A percentile compares a stretch with the other conserved stretches of the same genome.
Evolutionary conservation across 2,329 filamentous ascomycete species (phyloP).

Genomic region (Conoideocrella luteorostrata): DNA sequence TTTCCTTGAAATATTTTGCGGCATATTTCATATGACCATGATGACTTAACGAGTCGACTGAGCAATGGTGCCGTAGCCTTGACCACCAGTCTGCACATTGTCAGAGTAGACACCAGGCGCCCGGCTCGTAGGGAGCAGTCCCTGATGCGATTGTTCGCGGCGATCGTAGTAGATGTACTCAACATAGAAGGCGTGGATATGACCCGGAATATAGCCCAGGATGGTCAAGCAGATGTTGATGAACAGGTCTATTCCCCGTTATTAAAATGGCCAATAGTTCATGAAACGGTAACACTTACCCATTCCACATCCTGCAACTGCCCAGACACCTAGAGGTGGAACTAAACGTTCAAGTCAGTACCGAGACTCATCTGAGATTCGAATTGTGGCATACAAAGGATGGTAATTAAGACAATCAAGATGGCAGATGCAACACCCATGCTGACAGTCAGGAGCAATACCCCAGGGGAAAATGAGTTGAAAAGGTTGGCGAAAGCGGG

Average conservation of each 20-base stretch:
- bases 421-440: conserved; percentile 46
- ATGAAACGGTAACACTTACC: conserved; percentile 27
- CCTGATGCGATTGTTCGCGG: conserved; percentile 54
- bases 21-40: too few species aligned
- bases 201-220: conserved; percentile 68
- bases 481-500: not conserved
- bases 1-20: too few species aligned
- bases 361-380: not conserved
- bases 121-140: conserved; percentile 43
- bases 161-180: conserved; percentile 80
- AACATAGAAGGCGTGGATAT: conserved; percentile 74
- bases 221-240: conserved; percentile 63
- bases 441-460: conserved; percentile 17
- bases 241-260: conserved; percentile 43
- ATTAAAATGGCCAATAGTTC: conserved; percentile 5
- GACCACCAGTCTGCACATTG: conserved; percentile 65
- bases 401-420: conserved; percentile 44
- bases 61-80: conserved; percentile 51
- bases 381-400: conserved; percentile 37
- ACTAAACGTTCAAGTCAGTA: conserved; percentile 40
- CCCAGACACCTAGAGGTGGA: conserved; percentile 58
- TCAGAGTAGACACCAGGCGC: conserved; percentile 69
- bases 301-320: conserved; percentile 58
- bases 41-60: conserved; percentile 19
- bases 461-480: not conserved